phyloP scores from a whole-genome alignment of 2,329 filamentous ascomycete species.

The Huntiella moniliformis region DNA sequence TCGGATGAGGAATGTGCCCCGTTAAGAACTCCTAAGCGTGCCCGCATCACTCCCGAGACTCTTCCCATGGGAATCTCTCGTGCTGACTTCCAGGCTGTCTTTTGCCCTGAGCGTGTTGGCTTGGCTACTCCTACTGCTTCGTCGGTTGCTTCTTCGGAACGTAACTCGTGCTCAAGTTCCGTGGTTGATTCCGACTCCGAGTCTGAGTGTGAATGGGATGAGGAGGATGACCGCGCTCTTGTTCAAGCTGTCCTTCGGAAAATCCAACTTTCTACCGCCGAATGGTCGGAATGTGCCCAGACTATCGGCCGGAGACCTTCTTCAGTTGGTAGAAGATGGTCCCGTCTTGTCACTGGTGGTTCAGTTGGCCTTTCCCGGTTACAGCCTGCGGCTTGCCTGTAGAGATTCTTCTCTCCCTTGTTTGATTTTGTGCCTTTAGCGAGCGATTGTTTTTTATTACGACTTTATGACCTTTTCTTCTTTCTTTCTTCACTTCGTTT shows the following conservation, averaged over 20 bases:
- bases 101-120: constrained; percentile 1
- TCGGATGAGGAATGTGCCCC: constrained; percentile 22
- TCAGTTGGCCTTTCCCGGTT: constrained; percentile 39
- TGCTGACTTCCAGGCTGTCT: constrained; percentile 32
- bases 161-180: not conserved
- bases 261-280: constrained; percentile 41
- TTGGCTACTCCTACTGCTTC: constrained; percentile 2
- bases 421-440: not conserved
- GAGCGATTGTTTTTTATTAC: not conserved
- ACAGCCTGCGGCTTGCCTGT: constrained; percentile 1
- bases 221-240: constrained; percentile 44
- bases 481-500: constrained; percentile 3
- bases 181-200: constrained; percentile 22
- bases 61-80: constrained; percentile 40
- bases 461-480: constrained; percentile 1
- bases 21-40: constrained; percentile 39
- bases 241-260: constrained; percentile 52
- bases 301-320: constrained; percentile 41
- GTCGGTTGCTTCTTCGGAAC: constrained; percentile 3
- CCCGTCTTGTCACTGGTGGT: constrained; percentile 38
- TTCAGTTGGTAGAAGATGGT: constrained; percentile 41
- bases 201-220: constrained; percentile 36
- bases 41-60: constrained; percentile 40
- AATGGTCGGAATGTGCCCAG: constrained; percentile 50
- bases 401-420: not conserved